Conservation (phyloP, 2,329 filamentous ascomycete species). For the Colletotrichum viniferum region DNA sequence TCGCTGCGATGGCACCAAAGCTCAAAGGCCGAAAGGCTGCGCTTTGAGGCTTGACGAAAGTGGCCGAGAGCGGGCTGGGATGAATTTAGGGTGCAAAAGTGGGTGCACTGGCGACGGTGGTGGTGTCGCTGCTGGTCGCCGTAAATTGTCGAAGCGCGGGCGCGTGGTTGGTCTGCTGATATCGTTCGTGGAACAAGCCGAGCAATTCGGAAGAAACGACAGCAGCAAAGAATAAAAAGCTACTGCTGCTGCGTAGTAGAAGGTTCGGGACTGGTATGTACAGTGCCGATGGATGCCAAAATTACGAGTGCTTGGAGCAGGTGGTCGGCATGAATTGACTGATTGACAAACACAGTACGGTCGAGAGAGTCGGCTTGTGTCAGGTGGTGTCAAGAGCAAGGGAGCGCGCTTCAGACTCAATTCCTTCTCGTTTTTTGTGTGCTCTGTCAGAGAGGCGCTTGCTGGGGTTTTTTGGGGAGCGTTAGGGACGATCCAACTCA, state of each 20-base stretch:
- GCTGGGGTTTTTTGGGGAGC: neutral
- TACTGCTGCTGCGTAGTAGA: neutral
- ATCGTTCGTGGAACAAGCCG: constrained; percentile 1
- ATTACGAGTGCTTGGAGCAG: constrained; percentile 9
- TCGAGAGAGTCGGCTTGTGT: constrained; percentile 11
- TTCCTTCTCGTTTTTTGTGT: neutral
- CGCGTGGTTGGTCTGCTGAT: constrained; percentile 8
- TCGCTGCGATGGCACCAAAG: neutral
- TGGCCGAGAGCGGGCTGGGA: constrained; percentile 19
- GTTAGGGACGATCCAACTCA: neutral
- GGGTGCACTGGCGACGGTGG: neutral
- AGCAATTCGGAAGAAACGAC: neutral
- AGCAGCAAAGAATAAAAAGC: neutral
- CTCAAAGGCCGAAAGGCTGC: constrained; percentile 1
- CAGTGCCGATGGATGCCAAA: constrained; percentile 4
- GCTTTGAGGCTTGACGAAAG: constrained; percentile 18
- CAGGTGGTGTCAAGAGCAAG: constrained; percentile 14
- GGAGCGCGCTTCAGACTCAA: neutral
- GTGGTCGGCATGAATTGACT: constrained; percentile 10
- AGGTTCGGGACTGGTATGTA: constrained; percentile 1
- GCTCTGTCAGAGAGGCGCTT: neutral
- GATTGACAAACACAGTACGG: constrained; percentile 10
- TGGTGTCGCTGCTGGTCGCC: constrained; percentile 2
- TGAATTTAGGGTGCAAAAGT: constrained; percentile 6
- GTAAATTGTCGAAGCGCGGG: constrained; percentile 9